Base-by-base conservation (phyloP, 257 asterid species). In the Marsdenia floribunda region DNA sequence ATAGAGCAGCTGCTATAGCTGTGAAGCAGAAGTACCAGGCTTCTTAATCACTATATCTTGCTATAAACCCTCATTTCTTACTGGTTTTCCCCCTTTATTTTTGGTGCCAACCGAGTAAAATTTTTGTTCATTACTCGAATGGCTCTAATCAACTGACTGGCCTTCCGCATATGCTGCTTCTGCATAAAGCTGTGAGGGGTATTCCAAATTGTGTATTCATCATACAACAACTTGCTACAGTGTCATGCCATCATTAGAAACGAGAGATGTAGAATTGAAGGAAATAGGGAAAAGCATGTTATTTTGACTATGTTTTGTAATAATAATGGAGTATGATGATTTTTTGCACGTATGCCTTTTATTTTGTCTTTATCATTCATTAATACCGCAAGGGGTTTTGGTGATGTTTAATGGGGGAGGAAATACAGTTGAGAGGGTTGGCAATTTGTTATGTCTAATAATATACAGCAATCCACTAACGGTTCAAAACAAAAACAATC, bases 1-100 rank as follows among this genome's bases (percentile, higher is more conserved):
- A 92, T 86, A 75, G 75, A 76, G 98, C 97, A 59, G 93, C 96
- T 26, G 96, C 93, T 57, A 74, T 82, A 59, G 91, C 96, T 74
- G 88, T 89, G 55, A 88, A 83, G 89, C 84, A 80, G 54, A 81
- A 82, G 50, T 59, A 18, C 73, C 74, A 54, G 74, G 72, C 83
- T 49, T 77, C 79, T 12, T 89, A 84, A 79, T 72, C 63, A 58
- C 69, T 61, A 10, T 37, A 66, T 60, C 50, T 3, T 26, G 72
- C 76, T 60, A 26, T 50, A 59, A 35, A 67, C 70, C 73, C 19
- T 68, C 68, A 60, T 68, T 78, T 77, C 81, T 81, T 78, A 71
- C 79, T 84, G 86, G 86, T 52, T 52, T 18, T 44, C 12, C 85
- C 21, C 74, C 64, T 38, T 55, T 76, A 77, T 79, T 37, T 52